phyloP scores from a whole-genome alignment of 306 rosid genomes.

The Bauhinia variegata region DNA sequence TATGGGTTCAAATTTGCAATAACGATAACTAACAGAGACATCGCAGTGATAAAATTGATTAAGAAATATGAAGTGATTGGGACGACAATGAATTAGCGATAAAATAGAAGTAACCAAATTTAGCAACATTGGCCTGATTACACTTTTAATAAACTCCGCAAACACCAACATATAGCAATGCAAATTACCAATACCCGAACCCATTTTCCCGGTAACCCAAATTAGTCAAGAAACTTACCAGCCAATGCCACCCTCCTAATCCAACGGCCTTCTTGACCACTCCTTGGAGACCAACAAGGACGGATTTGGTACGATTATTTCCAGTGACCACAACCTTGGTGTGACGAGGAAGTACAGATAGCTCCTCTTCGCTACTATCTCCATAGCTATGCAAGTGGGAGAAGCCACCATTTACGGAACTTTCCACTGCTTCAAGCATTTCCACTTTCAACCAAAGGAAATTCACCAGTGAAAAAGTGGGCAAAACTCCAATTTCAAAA shows the following conservation, averaged over 20 bases:
- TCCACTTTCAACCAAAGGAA: conserved; percentile 25
- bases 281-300: conserved; percentile 94
- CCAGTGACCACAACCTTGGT: conserved; percentile 98
- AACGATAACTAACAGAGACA: neutral
- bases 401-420: conserved; percentile 82
- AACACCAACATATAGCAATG: conserved; percentile 11
- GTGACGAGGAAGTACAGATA: conserved; percentile 94
- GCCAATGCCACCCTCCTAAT: conserved; percentile 99
- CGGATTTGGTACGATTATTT: conserved; percentile 96
- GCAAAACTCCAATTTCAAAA: conserved; percentile 26
- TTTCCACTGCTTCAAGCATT: conserved; percentile 91
- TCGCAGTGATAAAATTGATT: conserved; percentile 10
- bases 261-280: conserved; percentile 99
- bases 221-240: conserved; percentile 57
- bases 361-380: conserved; percentile 96
- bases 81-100: neutral
- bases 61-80: neutral
- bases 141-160: neutral
- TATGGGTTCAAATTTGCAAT: neutral
- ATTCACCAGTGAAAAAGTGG: neutral
- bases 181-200: conserved; percentile 29
- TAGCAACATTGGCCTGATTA: conserved; percentile 42
- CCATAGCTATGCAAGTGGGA: conserved; percentile 91
- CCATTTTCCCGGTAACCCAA: conserved; percentile 9
- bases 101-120: conserved; percentile 27